These are phyloP conservation scores for Schizosaccharomyces cryophilus DNA, from an alignment of 805 yeast species.

Conservation along the genomic window DNA sequence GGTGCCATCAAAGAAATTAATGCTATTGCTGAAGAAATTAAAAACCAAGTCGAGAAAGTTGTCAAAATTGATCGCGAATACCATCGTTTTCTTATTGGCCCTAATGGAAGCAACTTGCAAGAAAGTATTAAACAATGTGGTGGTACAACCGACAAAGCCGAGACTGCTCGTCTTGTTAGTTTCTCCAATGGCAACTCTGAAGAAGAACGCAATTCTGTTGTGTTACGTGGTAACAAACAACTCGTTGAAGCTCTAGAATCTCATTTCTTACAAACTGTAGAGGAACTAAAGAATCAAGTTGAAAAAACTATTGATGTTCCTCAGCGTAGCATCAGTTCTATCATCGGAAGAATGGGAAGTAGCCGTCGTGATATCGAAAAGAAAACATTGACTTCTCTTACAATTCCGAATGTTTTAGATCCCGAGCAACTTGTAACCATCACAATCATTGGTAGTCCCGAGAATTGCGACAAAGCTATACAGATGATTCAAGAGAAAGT, in stretches of 20 bases:
- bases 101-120: constrained; percentile 46
- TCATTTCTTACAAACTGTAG: constrained; percentile 37
- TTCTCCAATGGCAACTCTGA: constrained; percentile 44
- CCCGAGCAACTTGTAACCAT: constrained; percentile 5
- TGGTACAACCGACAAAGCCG: constrained; percentile 27
- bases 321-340: constrained; percentile 43
- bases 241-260: constrained; percentile 45
- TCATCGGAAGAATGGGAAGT: constrained; percentile 65
- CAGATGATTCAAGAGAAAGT: constrained; percentile 1
- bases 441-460: constrained; percentile 8
- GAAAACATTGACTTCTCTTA: not conserved
- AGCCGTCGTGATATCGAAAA: constrained; percentile 24
- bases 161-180: constrained; percentile 29
- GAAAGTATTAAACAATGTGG: constrained; percentile 63
- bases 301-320: constrained; percentile 24
- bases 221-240: constrained; percentile 47
- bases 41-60: constrained; percentile 32
- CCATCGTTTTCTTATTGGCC: constrained; percentile 56
- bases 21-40: constrained; percentile 36
- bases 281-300: constrained; percentile 26
- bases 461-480: constrained; percentile 7
- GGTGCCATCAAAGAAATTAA: constrained; percentile 42
- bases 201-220: constrained; percentile 20
- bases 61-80: constrained; percentile 48
- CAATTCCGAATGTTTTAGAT: not conserved